phyloP scores from a whole-genome alignment of 164 flowering plant genomes.

The Litsea cubeba region DNA sequence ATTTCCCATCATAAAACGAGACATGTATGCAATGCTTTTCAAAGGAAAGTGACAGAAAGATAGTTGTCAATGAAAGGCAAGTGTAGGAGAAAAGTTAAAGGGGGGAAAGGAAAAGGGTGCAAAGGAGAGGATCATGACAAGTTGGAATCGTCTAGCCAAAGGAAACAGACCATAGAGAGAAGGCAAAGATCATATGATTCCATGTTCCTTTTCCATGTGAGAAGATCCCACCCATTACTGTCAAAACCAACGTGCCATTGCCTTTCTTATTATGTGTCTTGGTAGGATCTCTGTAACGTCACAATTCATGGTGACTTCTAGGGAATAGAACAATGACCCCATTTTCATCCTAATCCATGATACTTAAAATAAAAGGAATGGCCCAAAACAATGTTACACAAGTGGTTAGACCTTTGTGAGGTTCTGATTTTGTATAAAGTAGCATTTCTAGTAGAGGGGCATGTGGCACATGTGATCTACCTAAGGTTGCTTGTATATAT shows the following conservation, averaged over 20 bases:
- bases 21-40: neutral
- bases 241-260: neutral
- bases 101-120: constrained; percentile 1
- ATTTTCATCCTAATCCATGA: neutral
- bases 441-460: neutral
- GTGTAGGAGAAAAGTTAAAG: neutral
- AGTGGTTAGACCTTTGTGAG: neutral
- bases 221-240: neutral
- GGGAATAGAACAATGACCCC: neutral
- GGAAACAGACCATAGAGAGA: neutral
- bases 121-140: constrained; percentile 1
- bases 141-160: constrained; percentile 4
- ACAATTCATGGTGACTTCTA: neutral
- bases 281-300: neutral
- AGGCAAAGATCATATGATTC: constrained; percentile 10
- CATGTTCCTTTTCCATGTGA: constrained; percentile 2
- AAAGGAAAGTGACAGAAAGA: neutral
- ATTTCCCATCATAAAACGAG: constrained; percentile 4
- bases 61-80: neutral
- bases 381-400: neutral
- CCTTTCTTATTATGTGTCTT: neutral
- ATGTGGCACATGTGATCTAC: neutral
- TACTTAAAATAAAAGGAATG: neutral
- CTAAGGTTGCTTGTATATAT: too few species aligned
- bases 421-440: neutral